Evolutionary conservation across 2,329 filamentous ascomycete species (phyloP).

Genomic region (Penicillium carneum): DNA sequence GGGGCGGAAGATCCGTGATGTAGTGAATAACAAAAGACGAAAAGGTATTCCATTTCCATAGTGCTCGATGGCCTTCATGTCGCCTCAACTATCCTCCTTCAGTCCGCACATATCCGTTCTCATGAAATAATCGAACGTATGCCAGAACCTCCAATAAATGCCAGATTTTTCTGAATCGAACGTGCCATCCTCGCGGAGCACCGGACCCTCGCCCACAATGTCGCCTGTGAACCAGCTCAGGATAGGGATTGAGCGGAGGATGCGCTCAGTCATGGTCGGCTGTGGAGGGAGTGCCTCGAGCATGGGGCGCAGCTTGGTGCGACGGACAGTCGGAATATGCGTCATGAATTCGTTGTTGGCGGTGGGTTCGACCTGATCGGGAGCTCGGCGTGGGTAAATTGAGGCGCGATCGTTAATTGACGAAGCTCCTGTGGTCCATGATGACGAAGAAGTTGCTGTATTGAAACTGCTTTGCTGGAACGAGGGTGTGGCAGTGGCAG

Average conservation of each 20-base stretch:
- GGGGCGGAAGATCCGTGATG: neutral
- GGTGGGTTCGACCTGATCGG: constrained; percentile 41
- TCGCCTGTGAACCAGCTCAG: constrained; percentile 73
- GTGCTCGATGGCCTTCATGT: neutral
- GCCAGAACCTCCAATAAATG: constrained; percentile 68
- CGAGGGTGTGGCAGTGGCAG: constrained; percentile 30
- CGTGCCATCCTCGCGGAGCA: constrained; percentile 54
- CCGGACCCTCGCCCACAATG: constrained; percentile 57
- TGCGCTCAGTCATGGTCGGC: constrained; percentile 68
- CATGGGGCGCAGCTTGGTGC: constrained; percentile 70
- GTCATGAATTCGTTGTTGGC: constrained; percentile 58
- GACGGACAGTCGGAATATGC: constrained; percentile 71
- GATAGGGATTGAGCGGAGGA: constrained; percentile 71
- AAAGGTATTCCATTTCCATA: constrained; percentile 1
- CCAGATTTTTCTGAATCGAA: constrained; percentile 74
- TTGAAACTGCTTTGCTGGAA: constrained; percentile 9
- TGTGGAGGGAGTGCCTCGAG: constrained; percentile 75
- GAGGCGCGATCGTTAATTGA: constrained; percentile 24
- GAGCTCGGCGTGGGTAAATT: constrained; percentile 41
- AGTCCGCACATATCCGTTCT: constrained; percentile 69
- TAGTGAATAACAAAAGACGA: constrained; percentile 1
- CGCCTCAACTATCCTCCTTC: constrained; percentile 57
- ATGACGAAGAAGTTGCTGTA: constrained; percentile 9
- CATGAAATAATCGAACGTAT: constrained; percentile 62
- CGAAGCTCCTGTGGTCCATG: constrained; percentile 28